phyloP scores from a whole-genome alignment of 169 alveolate species.

The Plasmodium sp. region DNA sequence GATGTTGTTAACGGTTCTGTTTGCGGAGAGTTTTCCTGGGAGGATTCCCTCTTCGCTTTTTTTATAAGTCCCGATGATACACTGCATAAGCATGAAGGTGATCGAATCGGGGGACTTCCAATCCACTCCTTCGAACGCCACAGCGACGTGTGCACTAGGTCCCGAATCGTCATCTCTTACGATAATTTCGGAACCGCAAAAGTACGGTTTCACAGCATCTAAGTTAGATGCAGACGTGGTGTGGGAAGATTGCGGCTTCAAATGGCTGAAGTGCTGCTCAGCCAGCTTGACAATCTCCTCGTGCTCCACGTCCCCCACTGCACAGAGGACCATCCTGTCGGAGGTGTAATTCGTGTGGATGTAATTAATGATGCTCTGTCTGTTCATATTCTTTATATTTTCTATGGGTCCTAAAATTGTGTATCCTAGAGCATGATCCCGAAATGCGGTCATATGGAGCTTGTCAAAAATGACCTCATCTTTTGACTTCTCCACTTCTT shows the following conservation, averaged over 20 bases:
- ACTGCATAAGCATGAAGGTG: slow-evolving; percentile 94
- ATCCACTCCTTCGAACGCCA: slow-evolving; percentile 94
- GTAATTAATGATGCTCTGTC: slow-evolving; percentile 91
- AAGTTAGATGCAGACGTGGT: not conserved
- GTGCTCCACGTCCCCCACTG: slow-evolving; percentile 93
- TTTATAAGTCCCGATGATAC: slow-evolving; percentile 93
- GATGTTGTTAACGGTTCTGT: slow-evolving; percentile 84
- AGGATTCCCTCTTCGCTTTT: slow-evolving; percentile 86
- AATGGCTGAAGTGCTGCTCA: slow-evolving; percentile 48
- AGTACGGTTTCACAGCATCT: slow-evolving; percentile 78
- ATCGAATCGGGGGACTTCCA: slow-evolving; percentile 95
- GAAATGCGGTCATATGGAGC: slow-evolving; percentile 90
- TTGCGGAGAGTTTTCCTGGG: slow-evolving; percentile 88
- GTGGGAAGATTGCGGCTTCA: slow-evolving; percentile 32
- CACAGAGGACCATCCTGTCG: slow-evolving; percentile 93
- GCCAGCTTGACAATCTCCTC: slow-evolving; percentile 85
- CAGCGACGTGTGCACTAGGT: slow-evolving; percentile 92
- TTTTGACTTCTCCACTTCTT: slow-evolving; percentile 92
- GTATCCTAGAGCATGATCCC: slow-evolving; percentile 94
- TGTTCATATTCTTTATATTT: slow-evolving; percentile 88
- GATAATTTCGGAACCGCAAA: slow-evolving; percentile 87
- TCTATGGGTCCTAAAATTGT: slow-evolving; percentile 92
- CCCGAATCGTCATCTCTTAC: slow-evolving; percentile 86
- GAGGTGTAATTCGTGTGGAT: slow-evolving; percentile 92
- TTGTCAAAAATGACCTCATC: slow-evolving; percentile 95